phyloP scores from a whole-genome alignment of 768 basidiomycete genomes.

The Chalciporus piperatus region DNA sequence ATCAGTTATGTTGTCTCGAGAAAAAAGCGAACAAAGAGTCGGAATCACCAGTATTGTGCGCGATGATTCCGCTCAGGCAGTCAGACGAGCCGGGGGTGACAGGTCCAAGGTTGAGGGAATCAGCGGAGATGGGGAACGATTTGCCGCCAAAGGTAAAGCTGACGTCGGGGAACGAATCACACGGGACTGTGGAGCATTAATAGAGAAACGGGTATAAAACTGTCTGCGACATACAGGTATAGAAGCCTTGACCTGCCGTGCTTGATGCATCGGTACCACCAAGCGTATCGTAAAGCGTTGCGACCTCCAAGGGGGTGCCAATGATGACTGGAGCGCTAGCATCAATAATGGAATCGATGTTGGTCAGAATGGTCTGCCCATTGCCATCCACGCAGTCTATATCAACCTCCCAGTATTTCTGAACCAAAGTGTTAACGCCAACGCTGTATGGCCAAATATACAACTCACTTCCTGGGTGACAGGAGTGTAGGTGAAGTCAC shows the following conservation, averaged over 20 bases:
- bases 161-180: constrained; percentile 25
- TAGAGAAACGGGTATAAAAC: neutral
- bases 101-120: constrained; percentile 38
- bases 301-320: constrained; percentile 4
- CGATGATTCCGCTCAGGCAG: constrained; percentile 32
- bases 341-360: constrained; percentile 12
- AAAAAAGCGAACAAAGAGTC: neutral
- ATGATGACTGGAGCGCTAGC: constrained; percentile 19
- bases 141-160: constrained; percentile 38
- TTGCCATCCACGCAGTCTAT: constrained; percentile 8
- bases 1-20: neutral
- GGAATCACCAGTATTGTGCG: neutral
- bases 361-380: neutral
- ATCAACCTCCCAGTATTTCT: constrained; percentile 15
- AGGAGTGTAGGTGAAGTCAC: constrained; percentile 32
- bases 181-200: constrained; percentile 22
- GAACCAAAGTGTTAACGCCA: neutral
- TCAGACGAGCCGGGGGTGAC: constrained; percentile 17
- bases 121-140: constrained; percentile 30
- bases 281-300: neutral
- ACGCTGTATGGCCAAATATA: too few relatives aligned
- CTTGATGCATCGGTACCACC: constrained; percentile 8
- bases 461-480: constrained; percentile 25
- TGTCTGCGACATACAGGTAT: constrained; percentile 27
- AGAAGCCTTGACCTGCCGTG: constrained; percentile 23